Conservation (phyloP, 441 rosid species). For the Aquilaria agallochum region DNA sequence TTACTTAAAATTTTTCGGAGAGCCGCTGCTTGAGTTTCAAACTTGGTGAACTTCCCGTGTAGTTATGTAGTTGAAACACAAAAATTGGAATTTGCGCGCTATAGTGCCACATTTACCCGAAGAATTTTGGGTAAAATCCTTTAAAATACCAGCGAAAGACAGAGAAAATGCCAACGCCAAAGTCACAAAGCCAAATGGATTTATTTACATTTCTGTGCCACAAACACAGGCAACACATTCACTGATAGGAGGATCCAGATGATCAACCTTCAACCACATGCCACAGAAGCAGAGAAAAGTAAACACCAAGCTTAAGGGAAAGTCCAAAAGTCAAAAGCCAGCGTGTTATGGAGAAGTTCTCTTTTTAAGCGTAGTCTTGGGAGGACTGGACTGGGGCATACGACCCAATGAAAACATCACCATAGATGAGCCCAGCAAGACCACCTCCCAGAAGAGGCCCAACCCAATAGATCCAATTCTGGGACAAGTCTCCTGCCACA, state of each 20-base stretch:
- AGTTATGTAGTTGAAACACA: too few species aligned
- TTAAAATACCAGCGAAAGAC: too few species aligned
- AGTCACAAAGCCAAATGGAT: constrained; percentile 9
- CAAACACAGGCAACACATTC: neutral
- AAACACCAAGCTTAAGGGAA: neutral
- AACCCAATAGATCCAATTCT: constrained; percentile 80
- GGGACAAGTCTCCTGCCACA: constrained; percentile 63
- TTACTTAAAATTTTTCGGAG: too few species aligned
- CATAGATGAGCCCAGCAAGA: constrained; percentile 74
- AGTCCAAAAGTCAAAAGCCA: neutral
- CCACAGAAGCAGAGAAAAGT: neutral
- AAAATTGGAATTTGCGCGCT: too few species aligned
- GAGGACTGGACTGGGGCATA: constrained; percentile 38
- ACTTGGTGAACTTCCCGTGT: too few species aligned
- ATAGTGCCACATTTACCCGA: too few species aligned
- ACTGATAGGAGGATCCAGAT: constrained; percentile 1
- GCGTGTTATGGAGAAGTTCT: neutral
- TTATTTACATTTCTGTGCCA: constrained; percentile 24
- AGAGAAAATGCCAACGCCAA: neutral
- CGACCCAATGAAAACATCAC: constrained; percentile 64
- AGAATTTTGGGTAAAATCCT: too few species aligned
- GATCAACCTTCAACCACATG: constrained; percentile 1
- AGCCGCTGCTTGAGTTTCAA: too few species aligned
- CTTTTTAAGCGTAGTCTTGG: constrained; percentile 26
- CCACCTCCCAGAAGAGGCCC: constrained; percentile 88